A percentile compares a stretch with the other conserved stretches of the same genome.
Evolutionary conservation across 495 filamentous ascomycete genomes (phyloP).

Genomic region (Hypoxylon intermedium): DNA sequence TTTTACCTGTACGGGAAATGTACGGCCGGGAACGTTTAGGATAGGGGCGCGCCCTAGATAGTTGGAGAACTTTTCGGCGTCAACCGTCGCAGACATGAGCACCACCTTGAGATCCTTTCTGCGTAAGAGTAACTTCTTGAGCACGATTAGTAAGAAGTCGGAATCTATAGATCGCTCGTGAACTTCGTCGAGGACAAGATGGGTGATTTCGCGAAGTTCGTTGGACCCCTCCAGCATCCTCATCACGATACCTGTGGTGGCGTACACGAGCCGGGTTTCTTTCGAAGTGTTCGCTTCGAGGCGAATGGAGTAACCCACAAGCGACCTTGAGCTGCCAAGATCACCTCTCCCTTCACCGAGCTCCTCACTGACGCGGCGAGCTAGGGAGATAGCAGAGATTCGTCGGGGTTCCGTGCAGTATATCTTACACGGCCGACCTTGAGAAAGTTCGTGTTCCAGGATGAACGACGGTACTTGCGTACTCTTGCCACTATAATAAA

Average conservation of each 20-base stretch:
- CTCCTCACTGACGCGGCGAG: slow-evolving; percentile 90
- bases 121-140: slow-evolving; percentile 76
- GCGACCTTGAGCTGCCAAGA: slow-evolving; percentile 78
- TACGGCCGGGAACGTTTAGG: slow-evolving; percentile 87
- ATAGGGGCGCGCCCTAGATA: slow-evolving; percentile 87
- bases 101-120: slow-evolving; percentile 80
- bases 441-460: slow-evolving; percentile 82
- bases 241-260: slow-evolving; percentile 89
- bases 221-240: slow-evolving; percentile 92
- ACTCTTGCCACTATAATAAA: slow-evolving; percentile 77
- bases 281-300: slow-evolving; percentile 84
- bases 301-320: slow-evolving; percentile 93
- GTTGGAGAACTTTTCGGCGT: slow-evolving; percentile 86
- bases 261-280: slow-evolving; percentile 85
- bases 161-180: slow-evolving; percentile 95
- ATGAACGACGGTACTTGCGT: slow-evolving; percentile 94
- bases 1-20: slow-evolving; percentile 86
- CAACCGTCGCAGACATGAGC: slow-evolving; percentile 95
- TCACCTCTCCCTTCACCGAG: slow-evolving; percentile 84
- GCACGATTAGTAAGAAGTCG: slow-evolving; percentile 89
- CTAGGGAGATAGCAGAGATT: slow-evolving; percentile 94
- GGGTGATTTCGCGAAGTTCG: slow-evolving; percentile 85
- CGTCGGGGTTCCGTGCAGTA: slow-evolving; percentile 96
- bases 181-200: slow-evolving; percentile 93
- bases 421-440: slow-evolving; percentile 83